A percentile compares a stretch with the other conserved stretches of the same genome.
phyloP scores from a whole-genome alignment of 805 yeast genomes.

The Saccharomycopsis amapae region DNA sequence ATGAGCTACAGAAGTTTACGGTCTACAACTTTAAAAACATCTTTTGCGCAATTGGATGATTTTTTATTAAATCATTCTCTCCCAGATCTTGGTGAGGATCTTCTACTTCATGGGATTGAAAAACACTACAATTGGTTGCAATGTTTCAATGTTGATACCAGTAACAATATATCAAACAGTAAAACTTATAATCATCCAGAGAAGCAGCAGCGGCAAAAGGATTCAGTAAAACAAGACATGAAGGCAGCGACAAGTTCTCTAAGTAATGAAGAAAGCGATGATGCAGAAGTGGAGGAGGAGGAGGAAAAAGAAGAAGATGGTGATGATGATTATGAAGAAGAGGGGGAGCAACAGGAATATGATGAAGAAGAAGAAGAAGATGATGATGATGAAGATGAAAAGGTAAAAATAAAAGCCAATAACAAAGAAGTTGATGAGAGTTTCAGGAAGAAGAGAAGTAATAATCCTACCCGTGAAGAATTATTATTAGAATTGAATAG shows the following conservation, averaged over 20 bases:
- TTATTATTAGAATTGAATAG: slow-evolving; percentile 6
- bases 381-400: not conserved
- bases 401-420: too few species aligned
- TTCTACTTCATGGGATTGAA: slow-evolving; percentile 14
- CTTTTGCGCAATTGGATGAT: slow-evolving; percentile 17
- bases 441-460: not conserved
- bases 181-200: not conserved
- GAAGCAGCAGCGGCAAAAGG: too few species aligned
- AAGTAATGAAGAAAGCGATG: not conserved
- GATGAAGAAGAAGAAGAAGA: not conserved
- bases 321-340: too few species aligned
- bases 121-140: slow-evolving; percentile 16
- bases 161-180: not conserved
- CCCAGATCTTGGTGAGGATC: slow-evolving; percentile 7
- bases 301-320: too few species aligned
- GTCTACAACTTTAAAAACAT: slow-evolving; percentile 12
- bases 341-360: too few species aligned
- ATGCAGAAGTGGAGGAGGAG: not conserved
- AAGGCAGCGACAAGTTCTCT: too few species aligned
- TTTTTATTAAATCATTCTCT: slow-evolving; percentile 11
- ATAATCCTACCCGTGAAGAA: not conserved
- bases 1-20: slow-evolving; percentile 14
- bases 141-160: slow-evolving; percentile 7
- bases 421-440: too few species aligned
- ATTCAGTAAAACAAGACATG: too few species aligned